Conservation (phyloP, 768 basidiomycete genomes). For the Mycena latifolia region DNA sequence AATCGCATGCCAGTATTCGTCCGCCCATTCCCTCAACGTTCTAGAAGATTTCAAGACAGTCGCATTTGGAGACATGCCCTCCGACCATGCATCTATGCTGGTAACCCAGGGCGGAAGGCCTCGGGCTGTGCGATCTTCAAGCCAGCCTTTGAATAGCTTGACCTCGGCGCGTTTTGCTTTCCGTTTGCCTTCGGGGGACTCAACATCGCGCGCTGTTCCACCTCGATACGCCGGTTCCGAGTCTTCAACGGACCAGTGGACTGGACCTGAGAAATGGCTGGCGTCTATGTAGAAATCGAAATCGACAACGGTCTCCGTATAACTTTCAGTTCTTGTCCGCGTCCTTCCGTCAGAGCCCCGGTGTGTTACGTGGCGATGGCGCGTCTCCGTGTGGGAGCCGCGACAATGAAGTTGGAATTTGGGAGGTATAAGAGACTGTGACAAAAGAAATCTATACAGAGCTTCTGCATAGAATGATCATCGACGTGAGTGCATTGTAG, state of each 20-base stretch:
- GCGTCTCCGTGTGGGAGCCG: slow-evolving; percentile 70
- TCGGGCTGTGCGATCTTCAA: slow-evolving; percentile 52
- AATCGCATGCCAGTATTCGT: slow-evolving; percentile 70
- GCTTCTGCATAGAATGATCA: slow-evolving; percentile 54
- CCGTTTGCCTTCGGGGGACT: slow-evolving; percentile 50
- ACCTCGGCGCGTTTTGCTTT: slow-evolving; percentile 57
- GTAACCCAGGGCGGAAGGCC: slow-evolving; percentile 65
- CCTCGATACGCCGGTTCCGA: slow-evolving; percentile 75
- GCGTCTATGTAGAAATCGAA: slow-evolving; percentile 79
- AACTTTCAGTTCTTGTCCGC: slow-evolving; percentile 57
- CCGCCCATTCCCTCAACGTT: slow-evolving; percentile 83
- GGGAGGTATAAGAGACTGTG: slow-evolving; percentile 62
- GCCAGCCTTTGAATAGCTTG: slow-evolving; percentile 60
- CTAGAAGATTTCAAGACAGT: slow-evolving; percentile 64
- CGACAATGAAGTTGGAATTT: slow-evolving; percentile 58
- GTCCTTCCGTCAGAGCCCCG: slow-evolving; percentile 49
- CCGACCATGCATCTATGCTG: slow-evolving; percentile 35
- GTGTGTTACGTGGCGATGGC: slow-evolving; percentile 58
- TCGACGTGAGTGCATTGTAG: too few relatives aligned
- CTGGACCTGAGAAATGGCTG: slow-evolving; percentile 50
- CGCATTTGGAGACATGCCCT: slow-evolving; percentile 35
- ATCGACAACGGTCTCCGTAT: slow-evolving; percentile 71
- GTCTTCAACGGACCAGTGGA: slow-evolving; percentile 75
- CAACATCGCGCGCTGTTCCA: slow-evolving; percentile 69
- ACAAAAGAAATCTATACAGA: slow-evolving; percentile 79